These are phyloP conservation scores for Pythium volutum DNA, from an alignment of 352 stramenopile genomes.

Conservation along the genomic window DNA sequence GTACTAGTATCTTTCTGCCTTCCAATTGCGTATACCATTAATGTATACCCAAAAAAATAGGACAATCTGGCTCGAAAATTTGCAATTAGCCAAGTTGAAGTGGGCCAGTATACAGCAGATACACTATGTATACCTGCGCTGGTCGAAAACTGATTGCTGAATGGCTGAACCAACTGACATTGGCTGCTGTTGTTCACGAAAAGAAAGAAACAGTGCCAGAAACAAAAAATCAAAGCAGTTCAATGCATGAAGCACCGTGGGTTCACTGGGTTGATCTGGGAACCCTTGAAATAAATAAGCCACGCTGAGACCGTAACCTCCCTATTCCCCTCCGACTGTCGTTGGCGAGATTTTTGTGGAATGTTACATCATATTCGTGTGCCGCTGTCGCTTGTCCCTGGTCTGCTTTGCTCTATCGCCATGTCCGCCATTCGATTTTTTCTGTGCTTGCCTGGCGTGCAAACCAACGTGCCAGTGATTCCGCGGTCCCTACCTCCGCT, in stretches of 20 bases:
- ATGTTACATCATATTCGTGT: conserved; percentile 1
- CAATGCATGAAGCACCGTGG: too few relatives aligned
- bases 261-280: too few relatives aligned
- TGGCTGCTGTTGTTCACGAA: background rate
- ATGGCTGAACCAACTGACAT: too few relatives aligned
- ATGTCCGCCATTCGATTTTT: conserved; percentile 29
- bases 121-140: background rate
- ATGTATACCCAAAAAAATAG: background rate
- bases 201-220: background rate
- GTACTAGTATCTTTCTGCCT: background rate
- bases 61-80: background rate
- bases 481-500: too few relatives aligned
- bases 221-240: background rate
- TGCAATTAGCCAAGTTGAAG: background rate
- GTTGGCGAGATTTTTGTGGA: conserved; percentile 16
- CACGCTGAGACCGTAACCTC: background rate
- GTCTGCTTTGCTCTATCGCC: background rate
- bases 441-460: conserved; percentile 18
- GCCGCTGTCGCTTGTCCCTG: background rate
- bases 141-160: too few relatives aligned
- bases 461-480: background rate
- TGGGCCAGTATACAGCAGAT: background rate
- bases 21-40: background rate
- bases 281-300: background rate
- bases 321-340: too few relatives aligned